phyloP scores from a whole-genome alignment of 495 filamentous ascomycete species.

The Lophiostoma macrostomum region DNA sequence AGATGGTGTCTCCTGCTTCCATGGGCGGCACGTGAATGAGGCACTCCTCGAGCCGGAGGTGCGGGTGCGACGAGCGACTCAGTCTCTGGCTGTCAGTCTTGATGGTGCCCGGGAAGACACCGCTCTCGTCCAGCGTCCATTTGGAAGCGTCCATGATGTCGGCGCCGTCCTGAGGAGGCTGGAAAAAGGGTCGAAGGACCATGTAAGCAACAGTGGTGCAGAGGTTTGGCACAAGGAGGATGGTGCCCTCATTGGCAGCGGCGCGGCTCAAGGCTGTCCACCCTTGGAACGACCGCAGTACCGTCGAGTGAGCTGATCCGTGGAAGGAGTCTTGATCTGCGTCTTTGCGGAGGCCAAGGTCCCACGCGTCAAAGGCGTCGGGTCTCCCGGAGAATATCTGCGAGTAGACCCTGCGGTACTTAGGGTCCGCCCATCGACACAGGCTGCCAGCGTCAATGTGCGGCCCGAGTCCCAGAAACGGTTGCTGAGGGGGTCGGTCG shows the following conservation, averaged over 20 bases:
- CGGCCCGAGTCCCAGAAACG: conserved; percentile 25
- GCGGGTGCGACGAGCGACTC: neutral
- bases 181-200: neutral
- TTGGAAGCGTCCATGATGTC: neutral
- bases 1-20: neutral
- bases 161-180: neutral
- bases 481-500: conserved; percentile 15
- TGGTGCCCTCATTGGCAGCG: conserved; percentile 17
- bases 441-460: conserved; percentile 27
- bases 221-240: neutral
- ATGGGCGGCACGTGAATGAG: neutral
- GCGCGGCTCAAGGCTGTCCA: conserved; percentile 28
- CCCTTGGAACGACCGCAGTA: conserved; percentile 29
- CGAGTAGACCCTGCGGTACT: conserved; percentile 22
- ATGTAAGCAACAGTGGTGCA: neutral
- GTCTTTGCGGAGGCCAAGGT: conserved; percentile 1
- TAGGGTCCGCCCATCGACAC: conserved; percentile 23
- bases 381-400: conserved; percentile 26
- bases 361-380: conserved; percentile 9
- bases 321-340: conserved; percentile 17
- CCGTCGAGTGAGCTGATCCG: conserved; percentile 20
- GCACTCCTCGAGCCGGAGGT: neutral
- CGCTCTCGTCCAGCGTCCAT: neutral
- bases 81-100: neutral
- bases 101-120: neutral